Conservation (phyloP, 2,329 filamentous ascomycete genomes). For the Elsinoe australis region DNA sequence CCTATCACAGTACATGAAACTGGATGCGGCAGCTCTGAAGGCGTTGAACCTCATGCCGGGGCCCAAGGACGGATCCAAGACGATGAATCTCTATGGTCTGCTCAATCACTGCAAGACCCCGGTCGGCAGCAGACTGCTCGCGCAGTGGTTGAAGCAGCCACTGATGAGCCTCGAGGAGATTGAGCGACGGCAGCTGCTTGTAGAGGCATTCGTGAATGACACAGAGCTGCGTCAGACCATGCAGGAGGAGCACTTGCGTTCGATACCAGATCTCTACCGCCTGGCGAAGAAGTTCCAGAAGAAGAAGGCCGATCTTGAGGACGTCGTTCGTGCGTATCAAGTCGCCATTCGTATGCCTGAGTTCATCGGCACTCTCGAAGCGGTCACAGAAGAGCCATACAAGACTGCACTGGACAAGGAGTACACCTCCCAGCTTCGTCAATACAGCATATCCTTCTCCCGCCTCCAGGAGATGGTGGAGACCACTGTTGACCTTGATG, state of each 20-base stretch:
- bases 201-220: constrained; percentile 88
- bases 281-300: constrained; percentile 92
- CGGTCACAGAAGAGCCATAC: constrained; percentile 92
- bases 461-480: constrained; percentile 97
- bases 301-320: constrained; percentile 82
- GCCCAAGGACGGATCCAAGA: constrained; percentile 88
- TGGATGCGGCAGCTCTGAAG: constrained; percentile 88
- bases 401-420: constrained; percentile 76
- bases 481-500: constrained; percentile 91
- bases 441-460: constrained; percentile 67
- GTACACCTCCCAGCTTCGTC: constrained; percentile 73
- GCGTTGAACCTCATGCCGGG: constrained; percentile 97
- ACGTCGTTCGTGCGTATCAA: constrained; percentile 92
- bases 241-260: constrained; percentile 90
- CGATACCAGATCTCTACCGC: constrained; percentile 88
- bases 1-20: constrained; percentile 93
- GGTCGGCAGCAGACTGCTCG: constrained; percentile 76
- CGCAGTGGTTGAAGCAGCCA: constrained; percentile 97
- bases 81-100: constrained; percentile 89
- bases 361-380: constrained; percentile 81
- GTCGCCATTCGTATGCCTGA: constrained; percentile 85
- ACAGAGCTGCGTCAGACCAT: constrained; percentile 91
- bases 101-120: constrained; percentile 98
- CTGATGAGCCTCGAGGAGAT: constrained; percentile 88
- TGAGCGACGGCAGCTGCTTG: constrained; percentile 81